Base-by-base conservation (phyloP, 148 eudicot species). In the Amaranthus hypochondriacus region DNA sequence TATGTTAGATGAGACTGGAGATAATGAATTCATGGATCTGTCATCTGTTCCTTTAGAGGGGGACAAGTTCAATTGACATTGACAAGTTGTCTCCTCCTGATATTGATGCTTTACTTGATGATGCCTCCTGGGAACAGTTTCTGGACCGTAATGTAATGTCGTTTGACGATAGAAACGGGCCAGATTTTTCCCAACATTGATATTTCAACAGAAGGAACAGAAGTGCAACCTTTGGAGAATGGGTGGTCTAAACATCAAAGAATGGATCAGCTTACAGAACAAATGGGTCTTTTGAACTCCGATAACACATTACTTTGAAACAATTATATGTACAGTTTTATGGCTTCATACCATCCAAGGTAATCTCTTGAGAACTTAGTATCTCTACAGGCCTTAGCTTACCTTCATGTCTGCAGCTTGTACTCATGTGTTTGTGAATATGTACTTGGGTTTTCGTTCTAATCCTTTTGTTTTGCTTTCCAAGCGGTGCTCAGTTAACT, bases 231-330 rank as follows among this genome's bases (percentile, higher is more conserved):
- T 2, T 6, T 69, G 52, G 88, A 77, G 52, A 88, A 82, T 60
- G 88, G 84, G 39, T 83, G 87, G 88, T 78, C 74, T 53, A 90
- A 89, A 59, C 50, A 82, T 73, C 80, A 87, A 81, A 63, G 79
- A 67, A 65, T 92, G 90, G 91, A 86, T 73, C 81, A 85, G 74
- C 88, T 92, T 10, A 90, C 97, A 0, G 86, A 86, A 80, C 91
- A 88, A 75, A 92, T 90, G 96, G 90, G 87, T 51, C 85, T 78
- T 75, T 86, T 90, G 14, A 79, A 78, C 49, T 87, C 96, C 3
- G 84, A 88, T 43, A 72, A 54, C 59, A 79, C 86, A 65, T 72
- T 77, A 73, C 76, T 61, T 66, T 87, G 84, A 86, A 21, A 68
- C 68, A 44, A 60, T 59, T 46, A 84, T 80, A 77, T 83, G 81